Percentiles rank a stretch among this genome's conserved stretches.
These are phyloP conservation scores for Rhododendron kiyosumense DNA, from an alignment of 148 eudicot species.

Conservation along the genomic window DNA sequence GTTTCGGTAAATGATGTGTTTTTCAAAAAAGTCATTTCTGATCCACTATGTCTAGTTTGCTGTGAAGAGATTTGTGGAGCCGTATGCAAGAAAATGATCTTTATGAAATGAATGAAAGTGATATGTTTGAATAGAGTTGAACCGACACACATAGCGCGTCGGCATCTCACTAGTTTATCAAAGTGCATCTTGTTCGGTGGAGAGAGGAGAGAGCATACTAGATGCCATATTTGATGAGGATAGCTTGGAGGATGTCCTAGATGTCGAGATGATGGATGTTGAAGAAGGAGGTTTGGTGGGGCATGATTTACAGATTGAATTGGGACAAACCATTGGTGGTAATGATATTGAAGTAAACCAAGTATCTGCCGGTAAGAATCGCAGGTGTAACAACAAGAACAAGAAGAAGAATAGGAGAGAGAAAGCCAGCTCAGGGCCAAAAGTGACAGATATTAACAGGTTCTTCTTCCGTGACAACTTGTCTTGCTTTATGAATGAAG, in stretches of 20 bases:
- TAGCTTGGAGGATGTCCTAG: constrained; percentile 41
- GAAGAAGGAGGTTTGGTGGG: constrained; percentile 76
- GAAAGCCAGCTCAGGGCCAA: background rate
- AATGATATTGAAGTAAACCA: background rate
- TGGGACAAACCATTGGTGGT: background rate
- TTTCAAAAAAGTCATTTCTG: too few relatives aligned
- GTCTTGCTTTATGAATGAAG: background rate
- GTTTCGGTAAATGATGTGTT: too few relatives aligned
- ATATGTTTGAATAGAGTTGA: too few relatives aligned
- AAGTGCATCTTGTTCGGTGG: constrained; percentile 41
- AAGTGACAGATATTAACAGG: background rate
- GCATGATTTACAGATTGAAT: background rate
- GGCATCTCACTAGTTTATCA: background rate
- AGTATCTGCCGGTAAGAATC: background rate
- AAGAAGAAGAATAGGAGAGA: background rate
- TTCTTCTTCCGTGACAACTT: background rate
- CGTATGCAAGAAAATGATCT: too few relatives aligned
- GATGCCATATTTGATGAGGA: constrained; percentile 50
- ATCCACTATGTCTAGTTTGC: too few relatives aligned
- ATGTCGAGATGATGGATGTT: constrained; percentile 74
- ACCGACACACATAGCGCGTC: too few relatives aligned
- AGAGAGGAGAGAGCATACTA: constrained; percentile 43
- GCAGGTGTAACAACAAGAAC: background rate
- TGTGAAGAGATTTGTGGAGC: too few relatives aligned
- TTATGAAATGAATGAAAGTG: too few relatives aligned